Evolutionary conservation across 1,284 basidiomycete species (phyloP), one percentile per base, ranked within the genome.

Genomic region (Ceratorhiza oryzae-sativae): DNA sequence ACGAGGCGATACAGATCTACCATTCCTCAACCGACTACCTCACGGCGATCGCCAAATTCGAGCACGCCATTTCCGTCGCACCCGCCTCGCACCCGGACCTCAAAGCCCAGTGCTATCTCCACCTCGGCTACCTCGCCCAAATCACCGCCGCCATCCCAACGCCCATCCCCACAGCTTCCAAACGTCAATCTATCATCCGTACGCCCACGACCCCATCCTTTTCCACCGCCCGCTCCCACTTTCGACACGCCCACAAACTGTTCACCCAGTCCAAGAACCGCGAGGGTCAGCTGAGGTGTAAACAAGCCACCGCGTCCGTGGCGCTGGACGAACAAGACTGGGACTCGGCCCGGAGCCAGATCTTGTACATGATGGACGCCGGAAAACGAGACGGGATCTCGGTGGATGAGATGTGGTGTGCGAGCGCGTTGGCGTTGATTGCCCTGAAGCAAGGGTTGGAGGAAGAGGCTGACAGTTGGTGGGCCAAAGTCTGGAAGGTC

Each of bases 11-110:
- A 0, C 77, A 82, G 23, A 80, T 79, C 65, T 81, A 80, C 2
- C 75, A 77, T 23, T 80, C 81, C n/a, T 80, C 81, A 2, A 81
- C 81, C 18, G 80, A 80, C 30, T 77, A 75, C 10, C 81, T 81
- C 12, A 80, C 82, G 65, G 78, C 79, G 70, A 80, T 82, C 68
- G 81, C 81, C 58, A 81, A 82, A 73, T 75, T 82, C 6, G 79
- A 79, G 30, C 73, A 80, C 18, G 65, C 65, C 23, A 53, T 41
- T 2, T 68, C 65, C 3, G 53, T 68, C 23, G 46, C 27, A 12
- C 65, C 65, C 10, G 23, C 65, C 25, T 55, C 51, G 13, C 51
- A 68, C 23, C 65, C 65, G 6, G 65, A 68, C 27, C 53, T 68
- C 12, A 68, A 56, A 68, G 65, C 65, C 25, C 65, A 56, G 27